Base-by-base conservation (phyloP, 768 basidiomycete species). In the Boletus reticulatus region DNA sequence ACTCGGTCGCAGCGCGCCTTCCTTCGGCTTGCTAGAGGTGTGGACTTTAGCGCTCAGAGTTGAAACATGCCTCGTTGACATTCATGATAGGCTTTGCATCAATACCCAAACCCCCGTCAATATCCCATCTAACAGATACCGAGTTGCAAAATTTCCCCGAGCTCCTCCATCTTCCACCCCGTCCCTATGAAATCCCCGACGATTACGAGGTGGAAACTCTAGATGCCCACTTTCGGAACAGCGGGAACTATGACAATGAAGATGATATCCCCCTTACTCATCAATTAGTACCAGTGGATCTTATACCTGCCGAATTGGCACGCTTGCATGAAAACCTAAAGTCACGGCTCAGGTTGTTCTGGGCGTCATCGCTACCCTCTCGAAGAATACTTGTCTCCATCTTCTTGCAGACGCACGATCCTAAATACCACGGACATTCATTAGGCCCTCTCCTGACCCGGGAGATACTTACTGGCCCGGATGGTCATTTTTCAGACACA, bases 1-100 rank as follows among this genome's bases (percentile, higher is more conserved):
- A 85, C 84, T 52, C 84, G 92, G 6, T 83, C 90, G 1, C 92
- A 94, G 57, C 79, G 82, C 14, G 83, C 89, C 1, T 89, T 95
- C 61, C 76, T 94, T 38, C 79, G 79, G 13, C 68, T 94, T 34
- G 94, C 93, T 11, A 91, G 87, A 79, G 78, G 92, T 92, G 61
- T 53, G 62, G 27, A 12, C 17, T 29, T 38, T 39, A 41, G 31
- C 50, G 24, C 19, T 43, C 24, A 29, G 14, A 4, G n/a, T 44
- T 10, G 38, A 59, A 19, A 11, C 20, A 46, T 42, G 43, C 46
- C 43, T 14, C n/a, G 37, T 52, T 61, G 42, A 58, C 44, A 43
- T 36, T 37, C 16, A 29, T 36, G 37, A 14, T 53, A 92, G 91
- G 84, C 11, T 91, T 88, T 65, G 92, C 88, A 27, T 77, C 84